These are phyloP conservation scores for Erucastrum elatum DNA, from an alignment of 345 rosid genomes.

Conservation along the genomic window DNA sequence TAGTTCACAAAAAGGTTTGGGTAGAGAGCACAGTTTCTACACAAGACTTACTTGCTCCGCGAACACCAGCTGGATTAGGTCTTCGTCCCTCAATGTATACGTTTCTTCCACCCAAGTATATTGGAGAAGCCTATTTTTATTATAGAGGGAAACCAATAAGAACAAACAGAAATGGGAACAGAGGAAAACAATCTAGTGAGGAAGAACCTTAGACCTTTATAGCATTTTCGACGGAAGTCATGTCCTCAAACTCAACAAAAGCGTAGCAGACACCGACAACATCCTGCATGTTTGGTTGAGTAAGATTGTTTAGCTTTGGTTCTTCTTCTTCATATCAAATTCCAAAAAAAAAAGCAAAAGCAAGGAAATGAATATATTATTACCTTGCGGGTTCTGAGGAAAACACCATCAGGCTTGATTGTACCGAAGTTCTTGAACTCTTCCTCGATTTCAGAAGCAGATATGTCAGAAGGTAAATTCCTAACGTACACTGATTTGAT, in stretches of 20 bases:
- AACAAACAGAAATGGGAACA: slow-evolving; percentile 10
- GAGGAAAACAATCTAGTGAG: slow-evolving; percentile 1
- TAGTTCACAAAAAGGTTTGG: not conserved
- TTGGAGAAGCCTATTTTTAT: slow-evolving; percentile 75
- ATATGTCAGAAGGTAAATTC: slow-evolving; percentile 81
- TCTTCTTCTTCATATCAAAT: not conserved
- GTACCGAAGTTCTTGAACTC: slow-evolving; percentile 83
- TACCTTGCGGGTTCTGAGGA: slow-evolving; percentile 88
- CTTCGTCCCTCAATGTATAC: slow-evolving; percentile 93
- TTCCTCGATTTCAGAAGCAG: slow-evolving; percentile 79
- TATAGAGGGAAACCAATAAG: slow-evolving; percentile 20
- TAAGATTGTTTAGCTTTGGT: slow-evolving; percentile 11
- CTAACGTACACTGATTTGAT: slow-evolving; percentile 91
- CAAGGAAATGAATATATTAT: slow-evolving; percentile 6
- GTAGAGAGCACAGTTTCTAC: no score
- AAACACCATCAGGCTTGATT: slow-evolving; percentile 87
- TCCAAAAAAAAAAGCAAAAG: not conserved
- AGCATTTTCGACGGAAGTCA: slow-evolving; percentile 79
- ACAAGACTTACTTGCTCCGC: slow-evolving; percentile 77
- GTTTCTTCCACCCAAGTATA: slow-evolving; percentile 83
- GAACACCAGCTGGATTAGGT: slow-evolving; percentile 72
- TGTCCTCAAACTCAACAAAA: slow-evolving; percentile 95
- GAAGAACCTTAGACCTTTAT: slow-evolving; percentile 68
- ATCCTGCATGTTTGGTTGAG: slow-evolving; percentile 54
- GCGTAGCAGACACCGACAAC: slow-evolving; percentile 92